phyloP scores from a whole-genome alignment of 805 yeast genomes.

The Lipomyces sp. region DNA sequence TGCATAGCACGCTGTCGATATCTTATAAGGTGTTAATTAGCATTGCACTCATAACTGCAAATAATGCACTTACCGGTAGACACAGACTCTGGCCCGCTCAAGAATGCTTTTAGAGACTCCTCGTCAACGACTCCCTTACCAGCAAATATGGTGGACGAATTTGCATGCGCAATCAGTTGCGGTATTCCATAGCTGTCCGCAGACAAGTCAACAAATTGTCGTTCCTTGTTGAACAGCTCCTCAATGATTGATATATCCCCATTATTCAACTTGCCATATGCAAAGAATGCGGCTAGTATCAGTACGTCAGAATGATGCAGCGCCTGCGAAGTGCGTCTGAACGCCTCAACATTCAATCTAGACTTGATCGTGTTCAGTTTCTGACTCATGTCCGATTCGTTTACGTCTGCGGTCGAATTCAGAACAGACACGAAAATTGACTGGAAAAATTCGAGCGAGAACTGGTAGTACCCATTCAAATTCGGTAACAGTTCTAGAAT shows the following conservation, averaged over 20 bases:
- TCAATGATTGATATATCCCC: conserved; percentile 26
- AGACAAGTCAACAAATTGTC: conserved; percentile 26
- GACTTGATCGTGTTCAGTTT: conserved; percentile 46
- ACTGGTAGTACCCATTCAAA: conserved; percentile 62
- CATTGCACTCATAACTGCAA: neutral
- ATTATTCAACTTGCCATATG: conserved; percentile 16
- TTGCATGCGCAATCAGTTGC: conserved; percentile 15
- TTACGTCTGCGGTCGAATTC: conserved; percentile 21
- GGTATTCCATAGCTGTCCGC: conserved; percentile 19
- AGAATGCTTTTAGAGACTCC: conserved; percentile 12
- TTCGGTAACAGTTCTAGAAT: conserved; percentile 52
- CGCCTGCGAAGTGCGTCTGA: conserved; percentile 53
- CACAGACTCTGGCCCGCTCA: neutral
- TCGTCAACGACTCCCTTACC: conserved; percentile 16
- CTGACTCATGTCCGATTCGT: conserved; percentile 18
- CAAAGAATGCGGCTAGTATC: conserved; percentile 49
- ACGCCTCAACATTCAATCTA: conserved; percentile 55
- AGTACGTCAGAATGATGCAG: conserved; percentile 53
- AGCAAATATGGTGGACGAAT: conserved; percentile 16
- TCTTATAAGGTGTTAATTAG: conserved; percentile 7
- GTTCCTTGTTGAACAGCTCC: conserved; percentile 21
- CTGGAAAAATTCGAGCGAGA: conserved; percentile 56
- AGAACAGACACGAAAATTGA: conserved; percentile 47
- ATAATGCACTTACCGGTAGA: conserved; percentile 13
- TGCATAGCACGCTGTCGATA: conserved; percentile 19